Base-by-base conservation (phyloP, 306 rosid species). In the Lupinus albus region DNA sequence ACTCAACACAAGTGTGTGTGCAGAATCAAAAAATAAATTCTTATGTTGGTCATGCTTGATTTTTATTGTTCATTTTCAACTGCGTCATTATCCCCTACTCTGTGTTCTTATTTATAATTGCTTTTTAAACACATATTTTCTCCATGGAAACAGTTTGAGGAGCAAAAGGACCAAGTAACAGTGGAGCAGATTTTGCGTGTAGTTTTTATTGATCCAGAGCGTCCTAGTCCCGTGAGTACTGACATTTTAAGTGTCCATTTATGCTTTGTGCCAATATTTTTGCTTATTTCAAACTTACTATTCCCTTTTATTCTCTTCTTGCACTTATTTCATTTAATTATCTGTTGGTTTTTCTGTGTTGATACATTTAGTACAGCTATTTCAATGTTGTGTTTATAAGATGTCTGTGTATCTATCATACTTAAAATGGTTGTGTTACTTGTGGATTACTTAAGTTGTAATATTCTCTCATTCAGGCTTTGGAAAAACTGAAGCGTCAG, bases 81-180 rank as follows among this genome's bases (percentile, higher is more conserved):
- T 51, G 13, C 59, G 25, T 4, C 0, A 17, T 49, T 53, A 48
- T 45, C 57, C 58, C 32, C 61, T 54, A 8, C 28, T 46, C 36
- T 28, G 48, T 61, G 47, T 35, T 70, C 67, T 8, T 55, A 6
- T 61, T 52, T 61, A 52, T 21, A 32, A 14, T 72, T 25, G 58
- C n/a, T 46, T 72, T 18, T 53, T 4, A 25, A 73, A 35, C 20
- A 2, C 28, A 17, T 28, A 7, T 47, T 13, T 20, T 36, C 30
- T 30, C 67, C 28, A n/a, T 78, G 52, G 78, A 10, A 32, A 15
- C 79, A 91, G 97, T 91, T 91, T 75, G 95, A 91, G 35, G 97
- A 91, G 83, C 97, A 86, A 73, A 91, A 84, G 85, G 92, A 88
- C 21, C 91, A 86, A 79, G 92, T 88, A 61, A 76, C 97, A 13